Conservation (phyloP, 148 eudicot genomes). For the Simmondsia chinensis region DNA sequence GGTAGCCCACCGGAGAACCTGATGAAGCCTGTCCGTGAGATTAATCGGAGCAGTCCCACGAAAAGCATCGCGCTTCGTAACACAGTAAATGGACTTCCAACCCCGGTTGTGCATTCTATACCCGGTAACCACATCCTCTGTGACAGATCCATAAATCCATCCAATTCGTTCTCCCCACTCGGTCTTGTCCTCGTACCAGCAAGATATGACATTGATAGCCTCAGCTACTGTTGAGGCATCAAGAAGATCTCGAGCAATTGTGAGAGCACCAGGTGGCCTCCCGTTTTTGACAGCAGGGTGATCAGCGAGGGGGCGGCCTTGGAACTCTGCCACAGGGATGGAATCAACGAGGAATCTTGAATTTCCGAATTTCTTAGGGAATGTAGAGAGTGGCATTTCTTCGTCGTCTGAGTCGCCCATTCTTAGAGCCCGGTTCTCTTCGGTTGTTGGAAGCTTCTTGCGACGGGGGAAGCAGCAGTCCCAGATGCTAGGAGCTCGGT, state of each 20-base stretch:
- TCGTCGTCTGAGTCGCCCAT: constrained; percentile 78
- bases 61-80: constrained; percentile 79
- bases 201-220: constrained; percentile 76
- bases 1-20: constrained; percentile 93
- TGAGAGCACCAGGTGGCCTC: constrained; percentile 85
- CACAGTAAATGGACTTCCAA: constrained; percentile 83
- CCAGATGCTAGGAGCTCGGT: constrained; percentile 50
- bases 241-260: constrained; percentile 67
- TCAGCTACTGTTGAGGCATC: constrained; percentile 82
- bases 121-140: constrained; percentile 94
- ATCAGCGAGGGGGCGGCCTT: constrained; percentile 86
- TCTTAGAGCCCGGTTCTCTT: constrained; percentile 64
- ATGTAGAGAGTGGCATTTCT: constrained; percentile 57
- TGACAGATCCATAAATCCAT: constrained; percentile 92
- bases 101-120: constrained; percentile 93
- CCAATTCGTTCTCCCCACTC: constrained; percentile 93
- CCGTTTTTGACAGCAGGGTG: constrained; percentile 90
- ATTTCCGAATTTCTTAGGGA: constrained; percentile 82
- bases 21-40: constrained; percentile 88
- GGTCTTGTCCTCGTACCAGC: constrained; percentile 95
- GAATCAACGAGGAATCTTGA: constrained; percentile 68
- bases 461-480: constrained; percentile 51
- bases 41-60: constrained; percentile 93
- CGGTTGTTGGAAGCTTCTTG: constrained; percentile 29
- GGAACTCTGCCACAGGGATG: constrained; percentile 78